Evolutionary conservation across 1,139 yeast species (phyloP).

Genomic region (Candida mesenterica): DNA sequence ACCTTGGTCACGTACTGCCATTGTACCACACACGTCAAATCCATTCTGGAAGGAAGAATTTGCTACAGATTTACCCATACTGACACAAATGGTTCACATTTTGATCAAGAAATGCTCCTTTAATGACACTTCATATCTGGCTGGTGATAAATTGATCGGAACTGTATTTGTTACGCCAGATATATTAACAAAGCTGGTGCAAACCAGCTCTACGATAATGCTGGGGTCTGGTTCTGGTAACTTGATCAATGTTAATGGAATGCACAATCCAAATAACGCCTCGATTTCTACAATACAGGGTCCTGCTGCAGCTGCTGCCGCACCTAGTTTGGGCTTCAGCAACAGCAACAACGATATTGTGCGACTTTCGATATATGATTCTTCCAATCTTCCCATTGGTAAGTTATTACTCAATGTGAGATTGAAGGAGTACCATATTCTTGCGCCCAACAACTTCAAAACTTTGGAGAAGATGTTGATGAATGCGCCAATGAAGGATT

Average conservation of each 20-base stretch:
- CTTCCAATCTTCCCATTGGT: constrained; percentile 51
- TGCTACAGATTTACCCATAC: constrained; percentile 54
- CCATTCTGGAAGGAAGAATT: constrained; percentile 78
- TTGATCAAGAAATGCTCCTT: constrained; percentile 42
- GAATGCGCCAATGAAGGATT: constrained; percentile 50
- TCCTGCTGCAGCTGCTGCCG: not conserved
- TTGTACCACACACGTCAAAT: constrained; percentile 45
- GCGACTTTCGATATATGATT: constrained; percentile 42
- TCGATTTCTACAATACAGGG: constrained; percentile 11
- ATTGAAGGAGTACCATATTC: constrained; percentile 55
- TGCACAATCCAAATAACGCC: constrained; percentile 10
- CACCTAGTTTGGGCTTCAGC: constrained; percentile 1
- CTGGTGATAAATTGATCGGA: constrained; percentile 47
- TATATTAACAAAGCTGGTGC: constrained; percentile 39
- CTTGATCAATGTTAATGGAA: constrained; percentile 23
- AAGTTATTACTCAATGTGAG: constrained; percentile 55
- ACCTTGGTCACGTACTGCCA: constrained; percentile 69
- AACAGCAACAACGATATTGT: constrained; percentile 33
- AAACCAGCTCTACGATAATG: constrained; percentile 38
- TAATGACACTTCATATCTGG: constrained; percentile 22
- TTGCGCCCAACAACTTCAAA: constrained; percentile 57
- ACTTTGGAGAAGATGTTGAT: constrained; percentile 59
- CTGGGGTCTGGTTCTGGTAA: constrained; percentile 29
- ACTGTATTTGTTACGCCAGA: constrained; percentile 57
- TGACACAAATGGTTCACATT: constrained; percentile 53